Percentiles rank a stretch among this genome's conserved stretches.
Evolutionary conservation across 495 filamentous ascomycete genomes (phyloP).

Genomic region (Penicillium ucsense): DNA sequence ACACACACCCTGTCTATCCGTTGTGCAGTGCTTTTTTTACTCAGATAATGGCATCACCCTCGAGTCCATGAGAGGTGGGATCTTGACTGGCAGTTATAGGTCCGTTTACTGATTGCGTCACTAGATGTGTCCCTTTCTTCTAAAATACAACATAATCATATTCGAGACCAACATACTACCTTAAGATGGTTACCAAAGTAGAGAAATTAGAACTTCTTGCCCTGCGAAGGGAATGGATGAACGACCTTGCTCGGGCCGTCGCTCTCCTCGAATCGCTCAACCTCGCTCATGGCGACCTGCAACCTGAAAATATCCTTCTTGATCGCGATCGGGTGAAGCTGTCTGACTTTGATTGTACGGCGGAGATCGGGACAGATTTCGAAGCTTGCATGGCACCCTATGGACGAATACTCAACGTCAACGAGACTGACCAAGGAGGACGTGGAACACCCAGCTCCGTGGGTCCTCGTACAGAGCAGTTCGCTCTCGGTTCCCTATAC

Average conservation of each 20-base stretch:
- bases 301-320: constrained; percentile 22
- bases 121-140: constrained; percentile 2
- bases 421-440: constrained; percentile 11
- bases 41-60: constrained; percentile 28
- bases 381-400: constrained; percentile 19
- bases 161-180: constrained; percentile 5
- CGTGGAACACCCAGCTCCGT: constrained; percentile 16
- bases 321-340: constrained; percentile 19
- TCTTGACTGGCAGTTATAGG: background rate
- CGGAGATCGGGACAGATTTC: constrained; percentile 13
- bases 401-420: constrained; percentile 14
- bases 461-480: constrained; percentile 27
- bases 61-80: constrained; percentile 29
- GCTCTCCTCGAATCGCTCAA: constrained; percentile 30
- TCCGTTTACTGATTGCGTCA: background rate
- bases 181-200: constrained; percentile 14
- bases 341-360: constrained; percentile 19
- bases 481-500: constrained; percentile 29
- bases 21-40: constrained; percentile 23
- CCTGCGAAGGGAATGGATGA: constrained; percentile 28
- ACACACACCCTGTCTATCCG: constrained; percentile 21
- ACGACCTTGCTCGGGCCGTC: constrained; percentile 25
- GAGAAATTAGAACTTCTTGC: constrained; percentile 22
- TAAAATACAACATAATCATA: constrained; percentile 6
- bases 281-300: constrained; percentile 26